Percentiles rank a stretch among this genome's conserved stretches.
These are phyloP conservation scores for Cryomyces antarcticus DNA, from an alignment of 495 filamentous ascomycete species.

Conservation along the genomic window DNA sequence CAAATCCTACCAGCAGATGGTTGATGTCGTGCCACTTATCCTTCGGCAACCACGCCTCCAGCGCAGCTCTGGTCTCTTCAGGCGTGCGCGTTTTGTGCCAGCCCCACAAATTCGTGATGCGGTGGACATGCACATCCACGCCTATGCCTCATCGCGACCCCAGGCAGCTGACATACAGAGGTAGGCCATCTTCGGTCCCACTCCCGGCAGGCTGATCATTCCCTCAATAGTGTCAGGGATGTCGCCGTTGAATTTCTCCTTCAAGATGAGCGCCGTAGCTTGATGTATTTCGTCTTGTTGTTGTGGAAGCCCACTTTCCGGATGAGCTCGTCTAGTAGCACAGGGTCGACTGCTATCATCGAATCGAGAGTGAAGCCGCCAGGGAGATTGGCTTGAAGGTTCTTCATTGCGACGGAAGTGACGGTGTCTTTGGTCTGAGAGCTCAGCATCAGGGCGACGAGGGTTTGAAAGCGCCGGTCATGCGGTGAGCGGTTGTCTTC, in stretches of 20 bases:
- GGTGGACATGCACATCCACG: slow-evolving; percentile 53
- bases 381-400: slow-evolving; percentile 54
- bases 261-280: slow-evolving; percentile 53
- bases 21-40: slow-evolving; percentile 94
- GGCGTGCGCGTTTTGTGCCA: slow-evolving; percentile 75
- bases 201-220: slow-evolving; percentile 64
- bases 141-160: slow-evolving; percentile 40
- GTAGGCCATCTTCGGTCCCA: slow-evolving; percentile 95
- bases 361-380: slow-evolving; percentile 52
- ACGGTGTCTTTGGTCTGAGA: slow-evolving; percentile 93
- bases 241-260: slow-evolving; percentile 47
- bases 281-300: slow-evolving; percentile 84
- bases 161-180: slow-evolving; percentile 62
- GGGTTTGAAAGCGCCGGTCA: slow-evolving; percentile 74
- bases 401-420: slow-evolving; percentile 65
- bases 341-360: slow-evolving; percentile 51
- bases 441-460: slow-evolving; percentile 88
- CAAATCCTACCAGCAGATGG: slow-evolving; percentile 73
- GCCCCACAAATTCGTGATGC: slow-evolving; percentile 91
- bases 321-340: slow-evolving; percentile 59
- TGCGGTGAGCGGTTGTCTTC: slow-evolving; percentile 25
- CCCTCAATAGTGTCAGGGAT: slow-evolving; percentile 69
- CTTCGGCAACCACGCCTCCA: slow-evolving; percentile 69
- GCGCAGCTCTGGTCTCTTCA: slow-evolving; percentile 58
- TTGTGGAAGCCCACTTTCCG: slow-evolving; percentile 83